Percentiles rank a stretch among this genome's conserved stretches.
Evolutionary conservation across 257 asterid genomes (phyloP).

Genomic region (Haberlea rhodopensis): DNA sequence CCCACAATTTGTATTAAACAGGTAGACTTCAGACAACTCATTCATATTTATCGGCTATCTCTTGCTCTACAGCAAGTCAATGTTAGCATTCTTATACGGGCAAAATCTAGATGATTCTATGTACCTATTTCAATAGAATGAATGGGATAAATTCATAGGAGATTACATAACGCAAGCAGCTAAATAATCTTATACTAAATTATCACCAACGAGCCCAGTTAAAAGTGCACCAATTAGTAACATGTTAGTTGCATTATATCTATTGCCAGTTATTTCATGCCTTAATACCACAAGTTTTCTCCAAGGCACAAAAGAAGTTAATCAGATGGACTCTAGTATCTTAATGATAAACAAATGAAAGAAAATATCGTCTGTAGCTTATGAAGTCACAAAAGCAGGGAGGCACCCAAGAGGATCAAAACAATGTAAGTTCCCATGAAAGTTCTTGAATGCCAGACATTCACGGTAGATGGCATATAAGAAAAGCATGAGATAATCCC

Average conservation of each 20-base stretch:
- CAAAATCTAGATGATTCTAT: constrained; percentile 1
- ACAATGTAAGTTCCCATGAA: not conserved
- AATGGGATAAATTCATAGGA: constrained; percentile 7
- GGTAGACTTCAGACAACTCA: too few species aligned
- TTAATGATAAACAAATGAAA: not conserved
- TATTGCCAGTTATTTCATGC: not conserved
- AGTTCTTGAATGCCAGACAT: not conserved
- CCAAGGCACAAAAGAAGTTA: not conserved
- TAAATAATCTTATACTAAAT: constrained; percentile 4
- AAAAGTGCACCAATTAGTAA: constrained; percentile 1
- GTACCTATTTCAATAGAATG: not conserved
- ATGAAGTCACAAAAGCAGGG: not conserved
- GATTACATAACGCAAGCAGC: not conserved
- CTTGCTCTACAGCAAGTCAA: too few species aligned
- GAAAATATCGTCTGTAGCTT: not conserved
- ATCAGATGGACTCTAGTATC: not conserved
- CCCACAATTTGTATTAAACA: too few species aligned
- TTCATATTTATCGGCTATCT: too few species aligned
- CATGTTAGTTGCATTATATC: constrained; percentile 10
- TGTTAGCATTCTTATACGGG: too few species aligned
- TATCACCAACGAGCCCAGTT: not conserved
- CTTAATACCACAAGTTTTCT: not conserved
- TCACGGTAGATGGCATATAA: not conserved
- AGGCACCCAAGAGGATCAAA: not conserved
- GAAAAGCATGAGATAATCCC: constrained; percentile 8